A percentile compares a stretch with the other conserved stretches of the same genome.
Evolutionary conservation across 768 basidiomycete species (phyloP).

Genomic region (Tylopilus subfusipes): DNA sequence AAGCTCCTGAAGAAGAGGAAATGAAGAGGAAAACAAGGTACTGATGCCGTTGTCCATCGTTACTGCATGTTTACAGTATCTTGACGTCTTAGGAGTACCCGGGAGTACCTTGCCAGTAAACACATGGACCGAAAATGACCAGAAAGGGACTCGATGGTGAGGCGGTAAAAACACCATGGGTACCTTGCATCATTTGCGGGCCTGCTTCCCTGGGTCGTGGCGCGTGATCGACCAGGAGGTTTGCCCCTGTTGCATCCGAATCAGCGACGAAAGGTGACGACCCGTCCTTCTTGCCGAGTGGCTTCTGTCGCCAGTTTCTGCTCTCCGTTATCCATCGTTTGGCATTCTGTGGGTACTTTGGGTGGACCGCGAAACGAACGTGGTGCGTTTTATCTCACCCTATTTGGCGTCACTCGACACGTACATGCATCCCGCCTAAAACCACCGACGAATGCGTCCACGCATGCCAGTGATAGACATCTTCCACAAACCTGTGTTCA

Average conservation of each 20-base stretch:
- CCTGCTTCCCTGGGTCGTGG: not conserved
- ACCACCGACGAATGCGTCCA: not conserved
- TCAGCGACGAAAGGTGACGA: no score
- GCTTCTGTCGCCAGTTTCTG: not conserved
- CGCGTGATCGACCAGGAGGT: conserved; percentile 2
- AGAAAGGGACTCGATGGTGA: not conserved
- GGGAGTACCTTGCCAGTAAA: not conserved
- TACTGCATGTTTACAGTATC: not conserved
- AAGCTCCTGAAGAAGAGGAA: not conserved
- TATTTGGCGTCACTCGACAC: not conserved
- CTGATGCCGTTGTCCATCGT: not conserved
- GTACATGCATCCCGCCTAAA: not conserved
- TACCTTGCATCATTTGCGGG: not conserved
- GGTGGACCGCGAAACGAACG: not conserved
- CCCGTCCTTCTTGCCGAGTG: not conserved
- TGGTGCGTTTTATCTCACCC: not conserved
- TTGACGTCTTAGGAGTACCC: not conserved
- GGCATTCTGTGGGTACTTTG: not conserved
- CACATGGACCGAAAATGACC: not conserved
- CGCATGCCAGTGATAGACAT: not conserved
- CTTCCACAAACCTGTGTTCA: not conserved
- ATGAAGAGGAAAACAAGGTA: not conserved
- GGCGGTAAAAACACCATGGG: not conserved
- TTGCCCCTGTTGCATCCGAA: not conserved
- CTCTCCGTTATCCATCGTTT: not conserved